Evolutionary conservation across 192 early-diverging fungal species (phyloP).

Genomic region (Podila clonocystis): DNA sequence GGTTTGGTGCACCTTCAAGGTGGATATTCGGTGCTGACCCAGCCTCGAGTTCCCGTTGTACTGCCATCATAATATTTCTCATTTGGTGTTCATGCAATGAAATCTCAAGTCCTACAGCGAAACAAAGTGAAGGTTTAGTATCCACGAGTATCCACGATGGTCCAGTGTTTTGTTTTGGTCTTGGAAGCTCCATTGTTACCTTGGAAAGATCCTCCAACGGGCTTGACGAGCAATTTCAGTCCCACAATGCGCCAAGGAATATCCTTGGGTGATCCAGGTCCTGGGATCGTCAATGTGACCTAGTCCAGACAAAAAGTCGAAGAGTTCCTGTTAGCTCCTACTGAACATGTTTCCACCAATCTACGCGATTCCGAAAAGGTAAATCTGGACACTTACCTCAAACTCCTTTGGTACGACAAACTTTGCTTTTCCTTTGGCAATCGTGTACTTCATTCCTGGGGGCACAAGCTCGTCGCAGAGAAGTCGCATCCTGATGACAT

Average conservation of each 20-base stretch:
- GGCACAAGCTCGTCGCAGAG: constrained; percentile 79
- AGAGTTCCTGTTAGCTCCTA: no score
- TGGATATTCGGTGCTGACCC: neutral
- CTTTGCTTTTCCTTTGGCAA: constrained; percentile 74
- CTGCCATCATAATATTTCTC: constrained; percentile 54
- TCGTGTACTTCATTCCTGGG: constrained; percentile 66
- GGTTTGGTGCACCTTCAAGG: neutral
- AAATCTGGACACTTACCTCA: constrained; percentile 54
- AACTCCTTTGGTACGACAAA: constrained; percentile 82
- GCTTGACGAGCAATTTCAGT: constrained; percentile 74
- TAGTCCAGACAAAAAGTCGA: no score
- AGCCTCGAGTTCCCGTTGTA: constrained; percentile 59
- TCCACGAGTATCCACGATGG: neutral
- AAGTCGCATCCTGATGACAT: constrained; percentile 76
- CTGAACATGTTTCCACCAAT: no score
- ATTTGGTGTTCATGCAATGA: constrained; percentile 64
- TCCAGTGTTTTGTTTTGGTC: neutral
- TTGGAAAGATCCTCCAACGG: constrained; percentile 55
- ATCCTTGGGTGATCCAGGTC: constrained; percentile 54
- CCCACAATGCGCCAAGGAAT: constrained; percentile 78
- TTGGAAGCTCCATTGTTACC: constrained; percentile 6
- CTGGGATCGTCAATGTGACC: constrained; percentile 14
- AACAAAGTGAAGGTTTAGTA: neutral
- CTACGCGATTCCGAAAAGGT: no score
- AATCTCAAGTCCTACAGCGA: constrained; percentile 56